Percentiles rank a stretch among this genome's conserved stretches.
phyloP scores from a whole-genome alignment of 176 grass and related monocot genomes.

The Chrysopogon serrulatus region DNA sequence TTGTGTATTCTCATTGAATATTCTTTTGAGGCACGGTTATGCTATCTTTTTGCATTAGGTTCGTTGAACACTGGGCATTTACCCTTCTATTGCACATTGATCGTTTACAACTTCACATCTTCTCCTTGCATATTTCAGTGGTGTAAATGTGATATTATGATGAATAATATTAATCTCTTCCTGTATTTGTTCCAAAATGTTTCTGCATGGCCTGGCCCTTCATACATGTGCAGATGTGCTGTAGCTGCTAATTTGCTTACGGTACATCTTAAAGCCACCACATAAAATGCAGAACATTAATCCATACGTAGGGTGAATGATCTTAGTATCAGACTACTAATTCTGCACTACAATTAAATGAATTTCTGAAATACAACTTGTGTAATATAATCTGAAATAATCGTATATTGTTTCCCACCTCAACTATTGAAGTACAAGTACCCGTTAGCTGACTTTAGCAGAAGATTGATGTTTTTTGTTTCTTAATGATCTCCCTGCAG shows the following conservation, averaged over 20 bases:
- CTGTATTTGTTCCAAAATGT: neutral
- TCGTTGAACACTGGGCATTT: neutral
- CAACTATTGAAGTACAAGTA: conserved; percentile 2
- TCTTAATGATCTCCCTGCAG: conserved; percentile 34
- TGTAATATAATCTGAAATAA: neutral
- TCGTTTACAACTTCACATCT: neutral
- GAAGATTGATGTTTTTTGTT: conserved; percentile 6
- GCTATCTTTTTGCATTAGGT: neutral
- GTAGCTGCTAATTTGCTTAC: neutral
- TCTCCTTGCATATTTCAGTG: neutral
- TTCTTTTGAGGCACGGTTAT: neutral
- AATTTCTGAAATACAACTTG: neutral
- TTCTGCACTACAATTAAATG: neutral
- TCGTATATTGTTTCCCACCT: neutral
- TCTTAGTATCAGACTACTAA: neutral
- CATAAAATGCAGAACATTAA: neutral
- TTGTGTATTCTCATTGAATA: neutral
- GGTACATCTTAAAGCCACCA: neutral
- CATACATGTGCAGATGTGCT: neutral
- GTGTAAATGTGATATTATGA: neutral
- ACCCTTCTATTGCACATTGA: neutral
- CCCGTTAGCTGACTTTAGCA: neutral
- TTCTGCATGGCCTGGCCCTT: neutral
- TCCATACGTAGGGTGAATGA: neutral
- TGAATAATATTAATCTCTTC: neutral